Percentiles rank a stretch among this genome's conserved stretches.
phyloP scores from a whole-genome alignment of 2,329 filamentous ascomycete genomes.

The Aciculosporium take region DNA sequence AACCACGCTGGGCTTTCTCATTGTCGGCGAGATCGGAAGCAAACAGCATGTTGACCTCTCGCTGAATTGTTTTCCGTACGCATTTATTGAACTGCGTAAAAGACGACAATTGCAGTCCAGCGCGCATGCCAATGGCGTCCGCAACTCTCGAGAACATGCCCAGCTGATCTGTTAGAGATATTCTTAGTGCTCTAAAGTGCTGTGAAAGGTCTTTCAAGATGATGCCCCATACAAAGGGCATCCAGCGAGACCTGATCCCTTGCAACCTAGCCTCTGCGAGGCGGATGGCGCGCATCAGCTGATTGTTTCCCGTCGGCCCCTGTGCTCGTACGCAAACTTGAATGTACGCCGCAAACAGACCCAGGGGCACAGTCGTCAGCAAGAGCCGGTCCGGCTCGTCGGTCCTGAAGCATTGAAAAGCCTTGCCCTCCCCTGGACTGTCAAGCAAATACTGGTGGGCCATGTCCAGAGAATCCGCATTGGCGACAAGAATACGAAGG shows the following conservation, averaged over 20 bases:
- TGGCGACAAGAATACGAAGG: conserved; percentile 40
- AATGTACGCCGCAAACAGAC: conserved; percentile 37
- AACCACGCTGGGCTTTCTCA: neutral
- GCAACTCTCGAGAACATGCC: conserved; percentile 14
- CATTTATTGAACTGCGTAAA: conserved; percentile 12
- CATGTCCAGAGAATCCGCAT: conserved; percentile 32
- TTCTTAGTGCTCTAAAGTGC: conserved; percentile 14
- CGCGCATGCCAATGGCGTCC: conserved; percentile 14
- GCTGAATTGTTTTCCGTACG: conserved; percentile 10
- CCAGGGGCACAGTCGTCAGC: conserved; percentile 15
- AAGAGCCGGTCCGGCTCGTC: conserved; percentile 12
- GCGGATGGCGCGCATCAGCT: conserved; percentile 19
- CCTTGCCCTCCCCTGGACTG: conserved; percentile 14
- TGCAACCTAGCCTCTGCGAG: conserved; percentile 15
- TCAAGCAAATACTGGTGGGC: conserved; percentile 37
- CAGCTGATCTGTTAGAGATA: conserved; percentile 18
- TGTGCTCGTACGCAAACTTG: conserved; percentile 14
- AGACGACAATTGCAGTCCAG: conserved; percentile 10
- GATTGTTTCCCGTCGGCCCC: conserved; percentile 10
- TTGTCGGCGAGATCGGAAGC: neutral
- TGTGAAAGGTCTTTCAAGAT: conserved; percentile 21
- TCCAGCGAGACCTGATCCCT: conserved; percentile 13
- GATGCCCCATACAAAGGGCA: conserved; percentile 18
- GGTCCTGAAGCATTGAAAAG: conserved; percentile 9
- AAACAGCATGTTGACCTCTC: conserved; percentile 13